These are phyloP conservation scores for Coemansia sp. DNA, from an alignment of 192 early-diverging fungal genomes.

Conservation along the genomic window DNA sequence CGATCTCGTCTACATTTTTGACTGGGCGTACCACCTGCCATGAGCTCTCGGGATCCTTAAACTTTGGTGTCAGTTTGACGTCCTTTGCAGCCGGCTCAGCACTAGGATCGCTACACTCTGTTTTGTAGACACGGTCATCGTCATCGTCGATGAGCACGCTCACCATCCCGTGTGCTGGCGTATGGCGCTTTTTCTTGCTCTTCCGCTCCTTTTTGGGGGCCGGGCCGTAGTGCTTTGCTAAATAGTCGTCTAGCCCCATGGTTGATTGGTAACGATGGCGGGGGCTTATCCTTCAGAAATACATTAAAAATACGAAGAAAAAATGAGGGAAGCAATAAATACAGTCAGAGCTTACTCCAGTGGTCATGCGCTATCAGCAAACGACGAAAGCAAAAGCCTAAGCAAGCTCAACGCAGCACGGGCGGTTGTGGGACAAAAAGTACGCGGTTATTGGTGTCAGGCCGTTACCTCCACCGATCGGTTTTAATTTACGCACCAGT, in stretches of 20 bases:
- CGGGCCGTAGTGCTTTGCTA: slow-evolving; percentile 50
- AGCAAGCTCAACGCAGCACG: neutral
- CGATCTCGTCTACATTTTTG: neutral
- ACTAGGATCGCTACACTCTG: neutral
- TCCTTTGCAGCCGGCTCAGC: neutral
- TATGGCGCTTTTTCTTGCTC: slow-evolving; percentile 9
- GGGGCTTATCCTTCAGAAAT: neutral
- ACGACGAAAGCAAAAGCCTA: neutral
- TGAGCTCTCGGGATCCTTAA: slow-evolving; percentile 20
- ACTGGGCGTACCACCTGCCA: slow-evolving; percentile 13
- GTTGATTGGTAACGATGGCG: neutral
- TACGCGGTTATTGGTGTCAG: too few relatives aligned
- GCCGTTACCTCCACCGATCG: too few relatives aligned
- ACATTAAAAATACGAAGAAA: neutral
- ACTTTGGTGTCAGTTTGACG: neutral
- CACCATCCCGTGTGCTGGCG: slow-evolving; percentile 7
- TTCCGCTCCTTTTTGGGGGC: slow-evolving; percentile 13
- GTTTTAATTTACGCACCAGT: neutral
- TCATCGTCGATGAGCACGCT: slow-evolving; percentile 30
- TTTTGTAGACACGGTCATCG: slow-evolving; percentile 11
- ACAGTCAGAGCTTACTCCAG: too few relatives aligned
- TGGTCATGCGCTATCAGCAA: too few relatives aligned
- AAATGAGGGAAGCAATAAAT: neutral
- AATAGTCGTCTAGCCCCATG: slow-evolving; percentile 44
- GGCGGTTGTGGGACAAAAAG: neutral